Percentiles rank a stretch among this genome's conserved stretches.
These are phyloP conservation scores for Calonectria multiphialidica DNA, from an alignment of 2,329 filamentous ascomycete genomes.

Conservation along the genomic window DNA sequence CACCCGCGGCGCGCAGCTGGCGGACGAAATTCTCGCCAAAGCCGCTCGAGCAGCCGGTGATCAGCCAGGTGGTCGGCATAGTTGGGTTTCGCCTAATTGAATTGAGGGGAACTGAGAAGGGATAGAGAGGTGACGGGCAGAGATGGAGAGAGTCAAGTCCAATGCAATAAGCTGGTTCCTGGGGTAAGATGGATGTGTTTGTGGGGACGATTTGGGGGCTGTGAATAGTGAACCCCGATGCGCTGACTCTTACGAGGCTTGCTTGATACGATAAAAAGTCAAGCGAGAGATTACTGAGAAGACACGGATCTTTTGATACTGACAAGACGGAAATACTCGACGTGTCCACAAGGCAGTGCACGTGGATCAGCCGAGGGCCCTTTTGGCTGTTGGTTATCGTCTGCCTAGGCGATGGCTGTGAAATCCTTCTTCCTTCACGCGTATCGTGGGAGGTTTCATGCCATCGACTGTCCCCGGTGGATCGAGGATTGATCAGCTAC, in stretches of 20 bases:
- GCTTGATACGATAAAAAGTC: neutral
- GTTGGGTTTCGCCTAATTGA: neutral
- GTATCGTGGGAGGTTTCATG: neutral
- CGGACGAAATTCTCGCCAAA: constrained; percentile 54
- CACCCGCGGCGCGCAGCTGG: constrained; percentile 51
- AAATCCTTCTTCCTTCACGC: neutral
- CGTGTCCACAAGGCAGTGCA: neutral
- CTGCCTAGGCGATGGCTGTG: neutral
- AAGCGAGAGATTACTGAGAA: neutral
- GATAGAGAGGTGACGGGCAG: no score
- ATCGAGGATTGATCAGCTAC: neutral
- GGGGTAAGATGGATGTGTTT: neutral
- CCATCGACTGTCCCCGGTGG: neutral
- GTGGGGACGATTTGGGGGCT: neutral
- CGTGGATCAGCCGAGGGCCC: neutral
- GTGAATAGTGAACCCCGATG: neutral
- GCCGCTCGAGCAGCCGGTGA: constrained; percentile 58
- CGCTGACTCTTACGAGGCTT: neutral
- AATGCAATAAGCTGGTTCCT: neutral
- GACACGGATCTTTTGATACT: neutral
- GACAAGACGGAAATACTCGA: neutral
- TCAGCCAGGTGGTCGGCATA: constrained; percentile 49
- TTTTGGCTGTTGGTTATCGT: neutral
- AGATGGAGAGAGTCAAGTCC: no score
- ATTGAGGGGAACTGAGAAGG: neutral